Evolutionary conservation across 2,329 filamentous ascomycete genomes (phyloP), one percentile per base, ranked within the genome.

Genomic region (Talaromyces islandicus): DNA sequence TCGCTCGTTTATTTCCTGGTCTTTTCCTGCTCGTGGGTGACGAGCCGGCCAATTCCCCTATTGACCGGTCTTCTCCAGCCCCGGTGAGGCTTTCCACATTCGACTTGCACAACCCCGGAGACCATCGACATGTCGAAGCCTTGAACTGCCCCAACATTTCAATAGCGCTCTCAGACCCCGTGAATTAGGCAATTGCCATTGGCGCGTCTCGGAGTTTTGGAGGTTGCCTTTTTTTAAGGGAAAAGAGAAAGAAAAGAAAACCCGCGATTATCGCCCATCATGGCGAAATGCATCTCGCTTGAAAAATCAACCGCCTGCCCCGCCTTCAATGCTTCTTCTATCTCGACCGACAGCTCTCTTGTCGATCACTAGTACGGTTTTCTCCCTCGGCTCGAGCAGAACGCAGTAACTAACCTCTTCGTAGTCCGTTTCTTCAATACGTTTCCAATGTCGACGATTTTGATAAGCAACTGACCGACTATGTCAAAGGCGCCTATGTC

Each of bases 391-490:
- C 27, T 2, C 9, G 14, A 12, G 46, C 12, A 38, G 4, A 59
- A 66, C 19, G 63, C 74, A 63, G 35, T 52, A 50, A 61, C 21
- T 63, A 53, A 53, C 57, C n/a, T 9, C 25, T 7, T 50, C 43
- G 4, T 70, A 96, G 92, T 77, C 88, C 92, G 53, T 99, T 97
- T 73, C 84, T 99, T 65, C 80, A 86, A 65, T 90, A 84, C 73
- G 94, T 97, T 67, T 89, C 89, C 51, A 87, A 89, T 71, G 83
- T 83, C 17, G 76, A 83, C 58, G 85, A 88, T 9, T 99, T 99
- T 72, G 94, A 99, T 73, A 73, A 81, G 48, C 83, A 89, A 69
- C 77, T 99, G 69, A 80, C 77, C 56, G 79, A 83, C 59, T 97
- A 95, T 75, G 83, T 97, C 57, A 78, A 84, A 59, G 88, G 86